These are phyloP conservation scores for Macrotyloma uniflorum DNA, from an alignment of 306 rosid species.

Conservation along the genomic window DNA sequence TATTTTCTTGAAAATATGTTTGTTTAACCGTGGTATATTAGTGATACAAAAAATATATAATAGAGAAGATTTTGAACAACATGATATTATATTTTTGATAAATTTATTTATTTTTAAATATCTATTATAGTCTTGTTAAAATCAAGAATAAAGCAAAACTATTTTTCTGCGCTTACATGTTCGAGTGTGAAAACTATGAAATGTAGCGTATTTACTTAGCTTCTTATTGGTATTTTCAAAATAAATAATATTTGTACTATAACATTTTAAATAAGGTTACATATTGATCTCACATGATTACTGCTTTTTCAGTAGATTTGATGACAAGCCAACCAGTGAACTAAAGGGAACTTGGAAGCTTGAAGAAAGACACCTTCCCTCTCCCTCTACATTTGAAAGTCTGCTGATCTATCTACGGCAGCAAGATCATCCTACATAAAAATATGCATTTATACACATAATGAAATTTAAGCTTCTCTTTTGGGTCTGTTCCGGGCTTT, in stretches of 20 bases:
- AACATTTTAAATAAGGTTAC: no score
- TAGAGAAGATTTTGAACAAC: no score
- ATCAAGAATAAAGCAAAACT: neutral
- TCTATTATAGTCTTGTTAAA: no score
- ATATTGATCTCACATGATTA: no score
- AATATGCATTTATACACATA: neutral
- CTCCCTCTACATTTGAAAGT: conserved; percentile 25
- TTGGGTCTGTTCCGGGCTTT: conserved; percentile 81
- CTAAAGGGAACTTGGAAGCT: conserved; percentile 26
- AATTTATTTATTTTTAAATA: no score
- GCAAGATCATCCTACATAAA: conserved; percentile 19
- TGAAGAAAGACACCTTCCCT: conserved; percentile 20
- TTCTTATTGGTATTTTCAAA: conserved; percentile 22
- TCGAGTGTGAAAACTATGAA: neutral
- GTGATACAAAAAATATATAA: no score
- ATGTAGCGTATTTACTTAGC: neutral
- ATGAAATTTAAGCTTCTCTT: conserved; percentile 57
- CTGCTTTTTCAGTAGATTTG: no score
- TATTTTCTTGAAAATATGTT: no score
- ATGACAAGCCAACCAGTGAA: conserved; percentile 13
- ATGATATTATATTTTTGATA: no score
- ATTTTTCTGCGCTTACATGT: neutral
- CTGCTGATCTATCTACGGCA: conserved; percentile 4
- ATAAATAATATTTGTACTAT: no score
- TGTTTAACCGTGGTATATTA: no score